A percentile compares a stretch with the other conserved stretches of the same genome.
phyloP scores from a whole-genome alignment of 2,329 filamentous ascomycete species.

The Pseudogymnoascus sp. region DNA sequence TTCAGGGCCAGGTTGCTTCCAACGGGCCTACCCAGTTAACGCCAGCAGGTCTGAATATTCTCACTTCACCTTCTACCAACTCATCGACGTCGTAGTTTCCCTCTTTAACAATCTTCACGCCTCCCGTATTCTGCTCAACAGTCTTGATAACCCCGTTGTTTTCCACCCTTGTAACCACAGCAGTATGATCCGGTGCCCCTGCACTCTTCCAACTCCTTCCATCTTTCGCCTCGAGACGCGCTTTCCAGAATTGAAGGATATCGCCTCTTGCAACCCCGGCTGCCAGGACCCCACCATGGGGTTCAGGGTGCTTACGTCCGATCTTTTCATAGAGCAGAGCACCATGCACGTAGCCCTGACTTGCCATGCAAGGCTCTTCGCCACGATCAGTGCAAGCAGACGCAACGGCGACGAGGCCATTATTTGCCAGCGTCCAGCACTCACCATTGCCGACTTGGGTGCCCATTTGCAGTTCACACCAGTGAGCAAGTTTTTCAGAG shows the following conservation, averaged over 20 bases:
- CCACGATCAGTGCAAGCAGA: constrained; percentile 16
- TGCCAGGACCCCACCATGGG: constrained; percentile 19
- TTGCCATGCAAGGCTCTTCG: constrained; percentile 26
- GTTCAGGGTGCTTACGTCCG: constrained; percentile 17
- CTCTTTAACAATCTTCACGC: constrained; percentile 24
- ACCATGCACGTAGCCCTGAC: constrained; percentile 27
- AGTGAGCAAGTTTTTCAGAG: constrained; percentile 25
- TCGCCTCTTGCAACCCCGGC: constrained; percentile 27
- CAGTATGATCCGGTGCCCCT: constrained; percentile 29
- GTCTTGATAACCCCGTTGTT: constrained; percentile 23
- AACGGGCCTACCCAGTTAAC: constrained; percentile 24
- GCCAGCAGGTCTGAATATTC: constrained; percentile 26
- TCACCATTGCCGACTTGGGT: constrained; percentile 30
- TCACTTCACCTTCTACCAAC: constrained; percentile 26
- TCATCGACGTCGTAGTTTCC: constrained; percentile 25
- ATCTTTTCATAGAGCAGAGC: constrained; percentile 26
- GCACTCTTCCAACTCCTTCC: constrained; percentile 21
- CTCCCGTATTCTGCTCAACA: constrained; percentile 28
- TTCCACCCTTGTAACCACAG: constrained; percentile 25
- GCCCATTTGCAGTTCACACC: constrained; percentile 25
- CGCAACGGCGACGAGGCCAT: constrained; percentile 24
- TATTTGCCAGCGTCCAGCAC: constrained; percentile 31
- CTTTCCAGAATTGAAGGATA: constrained; percentile 28
- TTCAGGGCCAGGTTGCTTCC: constrained; percentile 21
- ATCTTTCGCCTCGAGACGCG: constrained; percentile 23